phyloP scores from a whole-genome alignment of 129 eudicot species.

The Flaveria trinervia region DNA sequence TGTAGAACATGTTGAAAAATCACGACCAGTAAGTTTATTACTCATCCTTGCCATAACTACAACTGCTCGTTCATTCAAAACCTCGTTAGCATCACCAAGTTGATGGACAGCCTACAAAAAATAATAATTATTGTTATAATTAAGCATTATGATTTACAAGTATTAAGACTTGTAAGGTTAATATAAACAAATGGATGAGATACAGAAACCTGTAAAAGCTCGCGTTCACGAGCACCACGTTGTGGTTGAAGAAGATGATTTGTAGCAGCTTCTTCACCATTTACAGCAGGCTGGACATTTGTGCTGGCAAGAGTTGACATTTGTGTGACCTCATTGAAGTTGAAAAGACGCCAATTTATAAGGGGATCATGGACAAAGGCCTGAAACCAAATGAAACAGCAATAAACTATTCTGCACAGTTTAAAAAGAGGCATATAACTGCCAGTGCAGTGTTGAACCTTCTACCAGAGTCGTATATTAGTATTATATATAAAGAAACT shows the following conservation, averaged over 20 bases:
- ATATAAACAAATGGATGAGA: neutral
- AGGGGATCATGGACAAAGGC: constrained; percentile 99
- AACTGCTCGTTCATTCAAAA: constrained; percentile 90
- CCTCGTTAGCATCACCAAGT: constrained; percentile 97
- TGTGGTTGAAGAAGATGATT: constrained; percentile 78
- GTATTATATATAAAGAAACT: neutral
- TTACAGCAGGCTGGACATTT: constrained; percentile 63
- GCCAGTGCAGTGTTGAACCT: neutral
- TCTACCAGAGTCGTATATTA: neutral
- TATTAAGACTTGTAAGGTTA: neutral
- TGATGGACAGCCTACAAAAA: constrained; percentile 85
- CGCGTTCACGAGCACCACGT: constrained; percentile 91
- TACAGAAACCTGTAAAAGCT: constrained; percentile 75
- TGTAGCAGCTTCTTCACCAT: constrained; percentile 59
- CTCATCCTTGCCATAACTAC: constrained; percentile 98
- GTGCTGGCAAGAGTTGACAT: constrained; percentile 66
- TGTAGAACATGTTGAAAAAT: constrained; percentile 63
- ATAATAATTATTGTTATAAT: constrained; percentile 20
- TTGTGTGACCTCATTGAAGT: constrained; percentile 92
- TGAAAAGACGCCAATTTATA: constrained; percentile 97
- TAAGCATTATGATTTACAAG: neutral
- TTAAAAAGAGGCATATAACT: neutral
- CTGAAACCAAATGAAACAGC: constrained; percentile 38
- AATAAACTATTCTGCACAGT: neutral
- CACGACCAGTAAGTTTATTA: constrained; percentile 96